These are phyloP conservation scores for Leucaena leucocephala DNA, from an alignment of 306 rosid genomes.

Conservation along the genomic window DNA sequence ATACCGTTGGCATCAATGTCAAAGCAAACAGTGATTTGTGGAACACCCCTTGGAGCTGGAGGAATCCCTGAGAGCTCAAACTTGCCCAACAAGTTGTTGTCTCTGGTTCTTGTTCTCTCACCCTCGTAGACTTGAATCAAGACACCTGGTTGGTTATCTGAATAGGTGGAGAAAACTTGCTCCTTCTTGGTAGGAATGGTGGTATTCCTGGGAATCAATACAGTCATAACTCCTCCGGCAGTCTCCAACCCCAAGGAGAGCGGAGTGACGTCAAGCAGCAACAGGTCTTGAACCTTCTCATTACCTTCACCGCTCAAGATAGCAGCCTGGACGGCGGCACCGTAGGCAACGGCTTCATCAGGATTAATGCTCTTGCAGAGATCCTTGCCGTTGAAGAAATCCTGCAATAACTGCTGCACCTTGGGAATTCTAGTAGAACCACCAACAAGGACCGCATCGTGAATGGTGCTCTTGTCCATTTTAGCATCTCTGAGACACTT, in stretches of 20 bases:
- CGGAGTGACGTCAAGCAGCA: constrained; percentile 76
- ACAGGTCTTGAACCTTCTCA: constrained; percentile 74
- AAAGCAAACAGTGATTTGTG: constrained; percentile 74
- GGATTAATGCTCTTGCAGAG: constrained; percentile 80
- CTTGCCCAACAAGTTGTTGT: constrained; percentile 75
- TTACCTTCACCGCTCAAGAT: constrained; percentile 78
- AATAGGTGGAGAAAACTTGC: constrained; percentile 68
- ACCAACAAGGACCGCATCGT: constrained; percentile 81
- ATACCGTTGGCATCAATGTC: constrained; percentile 79
- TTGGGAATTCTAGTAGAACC: constrained; percentile 85
- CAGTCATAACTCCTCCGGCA: constrained; percentile 84
- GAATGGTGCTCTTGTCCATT: constrained; percentile 77
- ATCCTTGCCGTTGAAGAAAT: constrained; percentile 80
- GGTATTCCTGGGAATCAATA: constrained; percentile 70
- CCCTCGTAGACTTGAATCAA: constrained; percentile 82
- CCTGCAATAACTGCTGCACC: constrained; percentile 76
- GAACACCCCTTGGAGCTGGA: constrained; percentile 79
- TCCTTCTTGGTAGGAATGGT: constrained; percentile 83
- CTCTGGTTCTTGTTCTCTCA: constrained; percentile 66
- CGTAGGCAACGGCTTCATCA: constrained; percentile 76
- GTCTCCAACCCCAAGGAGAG: constrained; percentile 70
- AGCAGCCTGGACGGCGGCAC: constrained; percentile 82
- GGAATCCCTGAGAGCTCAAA: constrained; percentile 82
- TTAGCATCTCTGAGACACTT: constrained; percentile 76
- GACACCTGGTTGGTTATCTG: constrained; percentile 77